phyloP scores from a whole-genome alignment of 495 filamentous ascomycete species.

The Xylaria palmicola region DNA sequence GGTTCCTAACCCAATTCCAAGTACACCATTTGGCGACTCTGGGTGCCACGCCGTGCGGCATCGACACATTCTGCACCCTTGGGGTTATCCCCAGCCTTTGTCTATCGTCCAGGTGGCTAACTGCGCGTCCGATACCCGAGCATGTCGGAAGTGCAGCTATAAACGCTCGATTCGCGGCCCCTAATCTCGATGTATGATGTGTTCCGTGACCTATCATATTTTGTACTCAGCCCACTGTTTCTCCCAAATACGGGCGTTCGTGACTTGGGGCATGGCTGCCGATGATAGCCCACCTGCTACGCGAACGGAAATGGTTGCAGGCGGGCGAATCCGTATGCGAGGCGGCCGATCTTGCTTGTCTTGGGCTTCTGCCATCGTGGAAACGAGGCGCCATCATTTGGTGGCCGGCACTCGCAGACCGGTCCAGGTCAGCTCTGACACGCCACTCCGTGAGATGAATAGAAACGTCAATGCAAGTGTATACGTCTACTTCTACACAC shows the following conservation, averaged over 20 bases:
- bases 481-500: not conserved
- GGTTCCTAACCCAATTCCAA: too few relatives aligned
- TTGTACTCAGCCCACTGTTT: not conserved
- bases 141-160: not conserved
- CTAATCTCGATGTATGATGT: not conserved
- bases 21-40: too few relatives aligned
- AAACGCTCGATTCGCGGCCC: not conserved
- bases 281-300: too few relatives aligned
- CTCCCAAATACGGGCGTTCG: not conserved
- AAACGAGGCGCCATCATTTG: not conserved
- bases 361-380: not conserved
- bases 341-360: not conserved
- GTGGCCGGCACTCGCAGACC: not conserved
- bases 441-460: not conserved
- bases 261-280: too few relatives aligned
- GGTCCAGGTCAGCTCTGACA: not conserved
- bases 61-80: too few relatives aligned
- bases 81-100: not conserved
- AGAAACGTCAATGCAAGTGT: not conserved
- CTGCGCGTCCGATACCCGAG: slow-evolving; percentile 9
- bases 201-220: slow-evolving; percentile 6
- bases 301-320: not conserved
- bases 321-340: not conserved
- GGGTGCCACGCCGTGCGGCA: too few relatives aligned
- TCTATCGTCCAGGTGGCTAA: too few relatives aligned